These are phyloP conservation scores for Xylariaceae sp. DNA, from an alignment of 2,329 filamentous ascomycete genomes.

Conservation along the genomic window DNA sequence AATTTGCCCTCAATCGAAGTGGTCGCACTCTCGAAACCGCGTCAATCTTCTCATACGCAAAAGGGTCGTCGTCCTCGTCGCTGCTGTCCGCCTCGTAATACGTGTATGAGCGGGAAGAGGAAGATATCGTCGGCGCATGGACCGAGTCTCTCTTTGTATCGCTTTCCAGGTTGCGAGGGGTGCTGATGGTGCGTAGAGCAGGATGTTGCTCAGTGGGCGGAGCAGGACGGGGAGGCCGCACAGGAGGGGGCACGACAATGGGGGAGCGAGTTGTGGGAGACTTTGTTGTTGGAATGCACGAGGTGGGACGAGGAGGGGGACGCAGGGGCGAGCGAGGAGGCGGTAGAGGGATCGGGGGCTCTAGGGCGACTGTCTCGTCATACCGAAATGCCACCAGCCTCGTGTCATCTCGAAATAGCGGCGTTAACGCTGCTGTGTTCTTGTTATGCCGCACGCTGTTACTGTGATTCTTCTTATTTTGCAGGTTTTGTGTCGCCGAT, in stretches of 20 bases:
- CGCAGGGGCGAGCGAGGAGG: conserved; percentile 50
- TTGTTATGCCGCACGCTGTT: conserved; percentile 51
- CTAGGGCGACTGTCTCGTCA: conserved; percentile 64
- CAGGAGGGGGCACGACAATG: conserved; percentile 32
- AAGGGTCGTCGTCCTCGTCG: conserved; percentile 46
- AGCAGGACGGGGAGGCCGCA: conserved; percentile 46
- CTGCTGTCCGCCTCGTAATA: conserved; percentile 46
- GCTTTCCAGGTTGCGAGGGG: conserved; percentile 45
- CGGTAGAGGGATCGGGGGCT: conserved; percentile 62
- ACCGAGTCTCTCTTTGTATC: conserved; percentile 62
- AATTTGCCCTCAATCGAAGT: conserved; percentile 37
- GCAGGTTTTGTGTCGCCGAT: conserved; percentile 31
- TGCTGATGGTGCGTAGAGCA: conserved; percentile 51
- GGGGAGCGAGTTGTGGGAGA: neutral
- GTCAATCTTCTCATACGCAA: conserved; percentile 39
- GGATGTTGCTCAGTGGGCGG: conserved; percentile 61
- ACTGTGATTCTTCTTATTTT: conserved; percentile 5
- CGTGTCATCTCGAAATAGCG: conserved; percentile 57
- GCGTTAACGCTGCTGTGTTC: conserved; percentile 40
- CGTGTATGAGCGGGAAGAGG: conserved; percentile 45
- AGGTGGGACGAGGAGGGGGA: conserved; percentile 38
- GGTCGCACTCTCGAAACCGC: conserved; percentile 34
- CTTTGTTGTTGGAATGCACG: conserved; percentile 36
- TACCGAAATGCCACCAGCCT: conserved; percentile 64
- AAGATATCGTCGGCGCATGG: conserved; percentile 54